Base-by-base conservation (phyloP, 495 filamentous ascomycete genomes). In the Penicillium lagena region DNA sequence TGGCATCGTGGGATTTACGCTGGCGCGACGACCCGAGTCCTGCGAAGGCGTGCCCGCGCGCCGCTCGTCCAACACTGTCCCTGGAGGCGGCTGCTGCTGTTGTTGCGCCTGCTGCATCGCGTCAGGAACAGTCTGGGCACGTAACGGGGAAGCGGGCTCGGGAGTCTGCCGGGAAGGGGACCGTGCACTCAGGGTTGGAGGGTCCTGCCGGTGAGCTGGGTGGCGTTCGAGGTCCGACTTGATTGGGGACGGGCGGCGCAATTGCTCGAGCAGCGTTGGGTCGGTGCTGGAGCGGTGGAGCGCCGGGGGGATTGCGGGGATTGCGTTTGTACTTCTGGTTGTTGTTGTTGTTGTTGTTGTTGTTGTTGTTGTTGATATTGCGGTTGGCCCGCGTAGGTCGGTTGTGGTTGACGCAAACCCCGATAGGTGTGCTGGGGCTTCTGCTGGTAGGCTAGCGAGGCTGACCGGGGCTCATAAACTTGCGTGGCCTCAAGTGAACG, bases 151-250 rank as follows among this genome's bases (percentile, higher is more conserved):
- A 37, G 53, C 63, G 29, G 63, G 61, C 39, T 62, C 66, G 44
- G 73, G 67, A 37, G 77, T 79, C 41, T 85, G 81, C 63, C 75
- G 76, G 55, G 82, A 85, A 46, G 81, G 63, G 59, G 83, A 81
- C 33, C 67, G 61, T 37, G 58, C 37, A 40, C 45, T 52, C 38
- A 56, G 47, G 47, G 51, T 55, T 52, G 22, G 0, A 22, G 50
- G 49, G 43, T 58, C 58, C 47, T 58, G 48, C 38, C 46, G 47
- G 47, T 58, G 40, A 28, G 50, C 48, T 62, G 51, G 55, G 9
- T 56, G 51, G 9, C 52, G 47, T 10, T 58, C 52, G 28, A 55
- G 48, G 15, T 30, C 36, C 30, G 51, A 41, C 9, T 67, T 62
- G 37, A 50, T 43, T 7, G 54, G 78, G 73, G 46, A 79, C 45